Conservation (phyloP, 2,329 filamentous ascomycete species). For the Ilyonectria mors-panacis region DNA sequence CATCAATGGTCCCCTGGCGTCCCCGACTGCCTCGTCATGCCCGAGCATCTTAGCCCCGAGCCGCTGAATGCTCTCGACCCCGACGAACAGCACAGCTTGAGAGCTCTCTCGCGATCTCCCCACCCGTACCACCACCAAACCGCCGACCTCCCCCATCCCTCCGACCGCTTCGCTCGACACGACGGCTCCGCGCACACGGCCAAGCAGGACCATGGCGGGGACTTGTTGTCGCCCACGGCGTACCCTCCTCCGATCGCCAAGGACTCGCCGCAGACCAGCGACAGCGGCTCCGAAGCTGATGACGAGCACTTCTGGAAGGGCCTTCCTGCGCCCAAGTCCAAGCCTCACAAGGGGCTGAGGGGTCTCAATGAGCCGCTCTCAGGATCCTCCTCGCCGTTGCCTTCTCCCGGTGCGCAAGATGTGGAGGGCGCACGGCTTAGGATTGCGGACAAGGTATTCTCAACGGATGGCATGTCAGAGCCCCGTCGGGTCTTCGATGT, state of each 20-base stretch:
- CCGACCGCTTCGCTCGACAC: slow-evolving; percentile 55
- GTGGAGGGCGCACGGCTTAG: slow-evolving; percentile 54
- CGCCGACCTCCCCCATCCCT: slow-evolving; percentile 68
- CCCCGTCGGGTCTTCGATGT: slow-evolving; percentile 43
- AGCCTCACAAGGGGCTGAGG: slow-evolving; percentile 83
- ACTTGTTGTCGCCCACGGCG: slow-evolving; percentile 43
- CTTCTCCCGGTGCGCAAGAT: slow-evolving; percentile 63
- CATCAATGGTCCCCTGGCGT: slow-evolving; percentile 48
- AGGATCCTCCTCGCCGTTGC: slow-evolving; percentile 68
- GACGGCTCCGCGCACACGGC: slow-evolving; percentile 37
- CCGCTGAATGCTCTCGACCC: slow-evolving; percentile 51
- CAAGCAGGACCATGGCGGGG: slow-evolving; percentile 38
- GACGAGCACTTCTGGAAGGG: slow-evolving; percentile 92
- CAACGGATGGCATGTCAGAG: slow-evolving; percentile 33
- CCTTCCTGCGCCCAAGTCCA: slow-evolving; percentile 82
- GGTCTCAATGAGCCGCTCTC: slow-evolving; percentile 70
- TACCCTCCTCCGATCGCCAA: slow-evolving; percentile 56
- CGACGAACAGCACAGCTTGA: slow-evolving; percentile 58
- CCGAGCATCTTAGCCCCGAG: slow-evolving; percentile 59
- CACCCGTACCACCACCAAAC: slow-evolving; percentile 77
- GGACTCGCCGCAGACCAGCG: slow-evolving; percentile 77
- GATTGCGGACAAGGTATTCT: slow-evolving; percentile 37
- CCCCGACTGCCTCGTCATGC: slow-evolving; percentile 58
- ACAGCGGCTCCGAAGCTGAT: slow-evolving; percentile 95
- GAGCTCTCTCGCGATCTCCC: slow-evolving; percentile 72